A percentile compares a stretch with the other conserved stretches of the same genome.
Evolutionary conservation across 179 eudicot species (phyloP).

Genomic region (Vitellaria paradoxa): DNA sequence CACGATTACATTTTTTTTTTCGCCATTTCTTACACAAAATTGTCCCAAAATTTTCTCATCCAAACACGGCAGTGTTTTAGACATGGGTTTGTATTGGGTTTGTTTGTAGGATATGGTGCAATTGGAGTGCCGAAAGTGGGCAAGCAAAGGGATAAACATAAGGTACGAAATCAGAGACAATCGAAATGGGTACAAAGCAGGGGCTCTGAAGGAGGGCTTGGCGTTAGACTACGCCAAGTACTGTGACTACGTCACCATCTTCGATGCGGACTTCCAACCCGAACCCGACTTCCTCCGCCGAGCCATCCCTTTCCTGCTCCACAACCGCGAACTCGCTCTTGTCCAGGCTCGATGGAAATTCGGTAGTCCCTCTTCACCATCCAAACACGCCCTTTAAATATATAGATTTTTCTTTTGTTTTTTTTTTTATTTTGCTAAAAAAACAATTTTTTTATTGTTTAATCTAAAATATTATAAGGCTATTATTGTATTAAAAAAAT

Average conservation of each 20-base stretch:
- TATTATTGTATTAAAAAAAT: too few species aligned
- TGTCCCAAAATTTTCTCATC: background rate
- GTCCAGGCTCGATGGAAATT: conserved; percentile 51
- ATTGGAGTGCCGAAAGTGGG: conserved; percentile 44
- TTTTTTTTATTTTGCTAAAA: too few species aligned
- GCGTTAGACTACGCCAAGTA: conserved; percentile 32
- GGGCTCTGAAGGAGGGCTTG: conserved; percentile 47
- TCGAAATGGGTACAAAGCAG: conserved; percentile 44
- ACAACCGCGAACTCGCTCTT: conserved; percentile 42
- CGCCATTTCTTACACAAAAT: background rate
- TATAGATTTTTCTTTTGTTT: background rate
- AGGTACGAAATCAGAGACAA: conserved; percentile 39
- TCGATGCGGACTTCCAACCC: conserved; percentile 55
- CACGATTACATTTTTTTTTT: background rate
- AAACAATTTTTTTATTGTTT: too few species aligned
- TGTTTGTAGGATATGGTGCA: conserved; percentile 35
- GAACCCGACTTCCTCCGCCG: conserved; percentile 40
- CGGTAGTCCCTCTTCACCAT: conserved; percentile 19
- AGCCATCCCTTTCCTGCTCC: conserved; percentile 38
- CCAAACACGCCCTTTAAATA: conserved; percentile 6
- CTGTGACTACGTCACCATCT: conserved; percentile 41
- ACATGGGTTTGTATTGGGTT: background rate
- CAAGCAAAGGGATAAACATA: conserved; percentile 42
- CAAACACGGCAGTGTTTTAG: background rate
- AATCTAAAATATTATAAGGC: too few species aligned